Evolutionary conservation across 192 early-diverging fungal genomes (phyloP).

Genomic region (Coemansia sp.): DNA sequence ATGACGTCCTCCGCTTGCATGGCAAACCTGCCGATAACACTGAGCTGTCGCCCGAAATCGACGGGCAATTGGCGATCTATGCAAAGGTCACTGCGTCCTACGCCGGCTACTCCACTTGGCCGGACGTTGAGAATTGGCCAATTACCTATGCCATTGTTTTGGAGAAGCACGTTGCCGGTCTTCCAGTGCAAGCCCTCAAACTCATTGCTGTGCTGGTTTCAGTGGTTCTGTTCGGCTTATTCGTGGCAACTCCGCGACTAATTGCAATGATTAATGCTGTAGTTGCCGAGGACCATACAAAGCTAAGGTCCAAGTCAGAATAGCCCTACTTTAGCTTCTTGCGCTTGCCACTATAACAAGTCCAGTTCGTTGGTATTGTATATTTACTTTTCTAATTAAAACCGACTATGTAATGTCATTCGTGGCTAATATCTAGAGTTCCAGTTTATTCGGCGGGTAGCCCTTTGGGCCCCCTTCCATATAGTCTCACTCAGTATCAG

Average conservation of each 20-base stretch:
- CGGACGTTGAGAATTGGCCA: constrained; percentile 19
- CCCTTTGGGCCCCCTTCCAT: constrained; percentile 1
- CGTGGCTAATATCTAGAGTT: background rate
- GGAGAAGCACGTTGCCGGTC: constrained; percentile 41
- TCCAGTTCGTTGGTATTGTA: background rate
- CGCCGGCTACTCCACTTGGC: constrained; percentile 26
- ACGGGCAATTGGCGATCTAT: background rate
- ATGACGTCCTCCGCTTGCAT: background rate
- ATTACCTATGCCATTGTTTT: constrained; percentile 33
- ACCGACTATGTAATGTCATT: no score
- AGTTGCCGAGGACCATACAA: constrained; percentile 18
- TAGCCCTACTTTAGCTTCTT: background rate
- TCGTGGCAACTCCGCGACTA: constrained; percentile 24
- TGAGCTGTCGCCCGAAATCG: background rate
- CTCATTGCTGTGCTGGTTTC: constrained; percentile 30
- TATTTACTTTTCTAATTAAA: background rate
- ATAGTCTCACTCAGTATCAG: constrained; percentile 20
- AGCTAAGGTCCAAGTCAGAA: background rate
- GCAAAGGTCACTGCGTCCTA: constrained; percentile 32
- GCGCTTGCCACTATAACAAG: no score
- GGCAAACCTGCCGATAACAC: background rate
- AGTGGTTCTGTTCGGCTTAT: constrained; percentile 18
- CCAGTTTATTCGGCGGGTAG: background rate
- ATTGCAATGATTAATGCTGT: constrained; percentile 19
- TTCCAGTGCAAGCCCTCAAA: constrained; percentile 37